These are phyloP conservation scores for Leishmania mexicana DNA, from an alignment of 208 protist species.

Conservation along the genomic window DNA sequence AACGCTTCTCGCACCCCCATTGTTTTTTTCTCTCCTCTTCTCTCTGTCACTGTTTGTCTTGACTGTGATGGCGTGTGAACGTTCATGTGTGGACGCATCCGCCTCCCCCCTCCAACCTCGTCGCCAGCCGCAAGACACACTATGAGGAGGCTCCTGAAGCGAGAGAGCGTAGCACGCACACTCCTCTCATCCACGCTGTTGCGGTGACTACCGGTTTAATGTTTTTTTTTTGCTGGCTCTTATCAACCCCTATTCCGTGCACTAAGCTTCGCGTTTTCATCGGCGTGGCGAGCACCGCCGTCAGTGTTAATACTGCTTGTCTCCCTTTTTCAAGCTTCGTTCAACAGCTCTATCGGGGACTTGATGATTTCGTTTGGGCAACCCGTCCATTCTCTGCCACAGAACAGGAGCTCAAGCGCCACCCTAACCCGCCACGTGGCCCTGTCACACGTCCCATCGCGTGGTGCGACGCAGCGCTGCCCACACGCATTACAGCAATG, in stretches of 20 bases:
- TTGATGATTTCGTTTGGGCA: neutral
- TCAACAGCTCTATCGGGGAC: neutral
- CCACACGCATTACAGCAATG: neutral
- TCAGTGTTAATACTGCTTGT: neutral
- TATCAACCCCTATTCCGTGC: neutral
- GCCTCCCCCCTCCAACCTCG: neutral
- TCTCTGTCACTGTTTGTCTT: neutral
- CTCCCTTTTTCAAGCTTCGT: conserved; percentile 26
- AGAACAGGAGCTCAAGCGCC: neutral
- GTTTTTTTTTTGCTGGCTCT: neutral
- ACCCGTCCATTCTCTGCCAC: neutral
- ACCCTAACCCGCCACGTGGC: neutral
- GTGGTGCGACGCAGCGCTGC: neutral
- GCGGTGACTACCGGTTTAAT: neutral
- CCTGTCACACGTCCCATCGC: neutral
- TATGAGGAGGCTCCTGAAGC: neutral
- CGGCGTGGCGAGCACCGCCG: neutral
- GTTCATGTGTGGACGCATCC: neutral
- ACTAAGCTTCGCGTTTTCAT: neutral
- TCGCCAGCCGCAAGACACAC: neutral
- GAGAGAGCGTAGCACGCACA: neutral
- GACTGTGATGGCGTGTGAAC: neutral
- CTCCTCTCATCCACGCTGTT: neutral
- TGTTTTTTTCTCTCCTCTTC: too few relatives aligned
- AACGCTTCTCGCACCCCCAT: too few relatives aligned